Base-by-base conservation (phyloP, 1,284 basidiomycete species). In the Porogramme epimiltina region DNA sequence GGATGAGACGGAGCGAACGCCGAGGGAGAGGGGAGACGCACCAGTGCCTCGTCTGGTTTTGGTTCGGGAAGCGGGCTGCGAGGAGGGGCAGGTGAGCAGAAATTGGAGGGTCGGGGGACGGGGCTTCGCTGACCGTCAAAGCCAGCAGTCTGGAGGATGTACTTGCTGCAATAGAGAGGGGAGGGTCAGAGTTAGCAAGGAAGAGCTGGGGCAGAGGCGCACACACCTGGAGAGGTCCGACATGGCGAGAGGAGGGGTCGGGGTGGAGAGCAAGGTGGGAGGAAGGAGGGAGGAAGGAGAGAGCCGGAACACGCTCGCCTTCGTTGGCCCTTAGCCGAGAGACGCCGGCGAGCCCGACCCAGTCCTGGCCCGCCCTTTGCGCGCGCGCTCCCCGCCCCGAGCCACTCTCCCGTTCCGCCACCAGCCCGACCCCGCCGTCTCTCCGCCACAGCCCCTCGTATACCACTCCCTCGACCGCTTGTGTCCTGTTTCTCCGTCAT, bases 11-110 rank as follows among this genome's bases (percentile, higher is more conserved):
- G 24, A 26, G 22, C 23, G 41, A 36, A 40, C 41, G 53, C 42
- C 48, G 51, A 28, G 38, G 44, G 42, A 25, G 47, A 33, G 11
- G 38, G 45, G 45, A 37, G 18, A 64, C 81, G 60, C 66, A 95
- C 93, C 94, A 97, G 77, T 96, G 93, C 71, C 87, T 86, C 49
- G 92, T 95, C 78, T 96, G 94, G 80, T 98, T 98, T 64, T 85
- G 84, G 75, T 98, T 96, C 53, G 95, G 95, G 81, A 97, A 97
- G 61, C 94, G 91, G 67, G 92, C 93, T 88, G 63, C 25, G 45
- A 49, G 20, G 9, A 41, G 34, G 40, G 42, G 34, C 16, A 6
- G 6, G 34, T 49, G 33, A 42, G 40, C 37, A 26, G 22, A 16
- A 34, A 41, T 36, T 10, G 34, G 42, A 26, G 48, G 41, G 22